Conservation (phyloP, 768 basidiomycete species). For the Rhodotorula taiwanensis region DNA sequence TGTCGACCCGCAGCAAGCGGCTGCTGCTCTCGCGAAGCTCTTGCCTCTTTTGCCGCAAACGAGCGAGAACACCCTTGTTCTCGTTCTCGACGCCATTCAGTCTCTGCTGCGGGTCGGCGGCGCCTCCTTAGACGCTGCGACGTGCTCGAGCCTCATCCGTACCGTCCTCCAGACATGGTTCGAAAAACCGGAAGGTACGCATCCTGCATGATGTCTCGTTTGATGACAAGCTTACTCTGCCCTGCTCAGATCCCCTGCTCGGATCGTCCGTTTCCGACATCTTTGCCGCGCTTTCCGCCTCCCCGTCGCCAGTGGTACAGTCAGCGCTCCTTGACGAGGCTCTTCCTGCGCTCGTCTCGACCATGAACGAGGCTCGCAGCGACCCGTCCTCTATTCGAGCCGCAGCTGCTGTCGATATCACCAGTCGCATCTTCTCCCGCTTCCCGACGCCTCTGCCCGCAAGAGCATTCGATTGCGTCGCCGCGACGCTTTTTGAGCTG, state of each 20-base stretch:
- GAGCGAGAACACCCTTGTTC: slow-evolving; percentile 77
- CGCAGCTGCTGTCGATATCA: slow-evolving; percentile 72
- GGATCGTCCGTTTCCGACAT: slow-evolving; percentile 78
- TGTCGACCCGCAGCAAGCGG: slow-evolving; percentile 57
- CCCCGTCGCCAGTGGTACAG: slow-evolving; percentile 58
- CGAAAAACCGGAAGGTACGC: slow-evolving; percentile 72
- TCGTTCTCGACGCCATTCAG: slow-evolving; percentile 78
- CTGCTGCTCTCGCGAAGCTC: slow-evolving; percentile 69
- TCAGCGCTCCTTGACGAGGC: slow-evolving; percentile 64
- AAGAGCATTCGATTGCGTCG: slow-evolving; percentile 69
- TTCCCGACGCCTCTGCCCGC: slow-evolving; percentile 53
- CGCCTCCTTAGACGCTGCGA: slow-evolving; percentile 46
- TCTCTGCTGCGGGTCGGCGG: slow-evolving; percentile 68
- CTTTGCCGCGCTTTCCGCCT: slow-evolving; percentile 61
- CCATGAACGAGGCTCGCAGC: slow-evolving; percentile 49
- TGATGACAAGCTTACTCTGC: slow-evolving; percentile 12
- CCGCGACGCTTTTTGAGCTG: slow-evolving; percentile 65
- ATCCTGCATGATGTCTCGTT: background rate
- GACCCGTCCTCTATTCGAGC: slow-evolving; percentile 61
- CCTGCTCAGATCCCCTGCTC: slow-evolving; percentile 69
- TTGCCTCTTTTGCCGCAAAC: slow-evolving; percentile 73
- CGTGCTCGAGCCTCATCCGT: slow-evolving; percentile 60
- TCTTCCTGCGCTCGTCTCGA: slow-evolving; percentile 57
- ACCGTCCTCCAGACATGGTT: slow-evolving; percentile 75
- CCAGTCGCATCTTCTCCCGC: slow-evolving; percentile 64